Percentiles rank a stretch among this genome's conserved stretches.
These are phyloP conservation scores for Trichomonascaceae sp. DNA, from an alignment of 1,139 yeast genomes.

Conservation along the genomic window DNA sequence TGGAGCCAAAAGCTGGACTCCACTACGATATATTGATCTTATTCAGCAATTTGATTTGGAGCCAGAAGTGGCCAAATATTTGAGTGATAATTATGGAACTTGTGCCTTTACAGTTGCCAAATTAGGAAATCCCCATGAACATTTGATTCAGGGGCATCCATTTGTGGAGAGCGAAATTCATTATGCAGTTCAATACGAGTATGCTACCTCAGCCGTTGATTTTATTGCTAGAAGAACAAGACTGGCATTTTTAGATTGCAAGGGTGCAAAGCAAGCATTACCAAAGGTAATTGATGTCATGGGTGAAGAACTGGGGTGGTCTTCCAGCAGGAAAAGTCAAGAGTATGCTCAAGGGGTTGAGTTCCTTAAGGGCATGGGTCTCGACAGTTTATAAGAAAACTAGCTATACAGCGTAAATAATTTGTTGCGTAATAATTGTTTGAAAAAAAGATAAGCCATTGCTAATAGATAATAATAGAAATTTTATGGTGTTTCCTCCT, in stretches of 20 bases:
- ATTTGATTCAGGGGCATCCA: conserved; percentile 61
- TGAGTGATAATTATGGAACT: conserved; percentile 84
- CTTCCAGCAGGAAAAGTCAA: conserved; percentile 47
- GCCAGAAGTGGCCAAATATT: conserved; percentile 71
- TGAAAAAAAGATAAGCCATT: background rate
- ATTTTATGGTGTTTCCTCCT: too few relatives aligned
- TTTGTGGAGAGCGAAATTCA: conserved; percentile 88
- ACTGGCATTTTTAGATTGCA: conserved; percentile 85
- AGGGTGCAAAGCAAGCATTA: conserved; percentile 73
- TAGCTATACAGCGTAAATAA: background rate
- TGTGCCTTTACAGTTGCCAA: conserved; percentile 67
- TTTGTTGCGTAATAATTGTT: background rate
- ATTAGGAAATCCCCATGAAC: conserved; percentile 36
- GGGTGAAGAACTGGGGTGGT: conserved; percentile 78
- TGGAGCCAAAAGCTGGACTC: conserved; percentile 67
- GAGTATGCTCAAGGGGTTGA: conserved; percentile 39
- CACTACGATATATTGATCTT: conserved; percentile 69
- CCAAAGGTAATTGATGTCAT: conserved; percentile 83
- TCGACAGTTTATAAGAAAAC: conserved; percentile 13
- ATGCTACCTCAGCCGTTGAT: conserved; percentile 81
- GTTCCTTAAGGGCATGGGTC: conserved; percentile 39
- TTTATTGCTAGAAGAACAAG: conserved; percentile 92
- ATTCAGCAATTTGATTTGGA: conserved; percentile 75
- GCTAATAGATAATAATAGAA: background rate
- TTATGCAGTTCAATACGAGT: conserved; percentile 77